Evolutionary conservation across 2,329 filamentous ascomycete species (phyloP).

Genomic region (Scedosporium dehoogii): DNA sequence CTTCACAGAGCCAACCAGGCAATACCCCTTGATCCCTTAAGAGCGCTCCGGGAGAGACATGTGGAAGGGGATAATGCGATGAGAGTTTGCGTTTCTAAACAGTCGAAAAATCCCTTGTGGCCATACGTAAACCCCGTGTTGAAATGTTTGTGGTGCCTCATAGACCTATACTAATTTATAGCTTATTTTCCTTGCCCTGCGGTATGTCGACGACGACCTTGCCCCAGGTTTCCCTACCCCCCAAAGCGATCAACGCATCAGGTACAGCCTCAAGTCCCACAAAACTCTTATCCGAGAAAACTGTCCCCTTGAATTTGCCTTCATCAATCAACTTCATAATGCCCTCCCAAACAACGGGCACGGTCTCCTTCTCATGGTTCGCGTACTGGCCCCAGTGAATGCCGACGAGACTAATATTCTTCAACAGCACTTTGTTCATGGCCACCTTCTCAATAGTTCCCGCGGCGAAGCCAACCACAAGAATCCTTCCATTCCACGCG

Average conservation of each 20-base stretch:
- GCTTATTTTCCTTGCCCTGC: slow-evolving; percentile 50
- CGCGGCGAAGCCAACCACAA: slow-evolving; percentile 78
- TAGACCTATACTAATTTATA: slow-evolving; percentile 23
- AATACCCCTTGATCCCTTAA: no score
- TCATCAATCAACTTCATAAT: slow-evolving; percentile 67
- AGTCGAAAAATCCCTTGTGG: no score
- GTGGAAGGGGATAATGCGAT: no score
- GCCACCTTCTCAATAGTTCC: slow-evolving; percentile 78
- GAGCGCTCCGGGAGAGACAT: no score
- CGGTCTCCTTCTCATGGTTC: slow-evolving; percentile 58
- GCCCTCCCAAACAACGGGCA: slow-evolving; percentile 69
- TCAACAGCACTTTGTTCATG: slow-evolving; percentile 83
- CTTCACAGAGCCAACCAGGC: no score
- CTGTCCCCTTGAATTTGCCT: slow-evolving; percentile 73
- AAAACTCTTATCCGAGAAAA: slow-evolving; percentile 74
- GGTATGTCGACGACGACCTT: slow-evolving; percentile 88
- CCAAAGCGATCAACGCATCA: slow-evolving; percentile 66
- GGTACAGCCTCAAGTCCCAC: slow-evolving; percentile 73
- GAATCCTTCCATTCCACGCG: slow-evolving; percentile 81
- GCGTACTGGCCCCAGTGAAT: slow-evolving; percentile 87
- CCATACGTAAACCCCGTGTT: no score
- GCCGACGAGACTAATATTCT: slow-evolving; percentile 86
- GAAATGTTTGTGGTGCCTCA: no score
- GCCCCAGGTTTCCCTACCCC: slow-evolving; percentile 79
- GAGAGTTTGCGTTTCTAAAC: no score